Percentiles rank a stretch among this genome's conserved stretches.
phyloP scores from a whole-genome alignment of 257 asterid species.

The Marsdenia floribunda region DNA sequence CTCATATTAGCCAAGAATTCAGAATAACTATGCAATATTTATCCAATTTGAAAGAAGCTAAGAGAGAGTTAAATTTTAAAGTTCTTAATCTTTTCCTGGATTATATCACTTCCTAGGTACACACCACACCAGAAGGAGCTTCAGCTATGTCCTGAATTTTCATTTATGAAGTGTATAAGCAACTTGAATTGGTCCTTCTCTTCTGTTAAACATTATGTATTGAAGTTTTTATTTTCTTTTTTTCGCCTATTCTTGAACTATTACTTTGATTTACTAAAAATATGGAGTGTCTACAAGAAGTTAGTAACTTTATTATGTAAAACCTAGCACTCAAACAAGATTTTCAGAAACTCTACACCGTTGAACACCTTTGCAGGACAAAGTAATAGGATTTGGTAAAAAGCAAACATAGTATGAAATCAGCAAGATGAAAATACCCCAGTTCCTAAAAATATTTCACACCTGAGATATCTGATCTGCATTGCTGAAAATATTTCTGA shows the following conservation, averaged over 20 bases:
- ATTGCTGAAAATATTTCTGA: constrained; percentile 73
- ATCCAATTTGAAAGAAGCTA: not conserved
- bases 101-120: too few species aligned
- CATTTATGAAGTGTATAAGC: not conserved
- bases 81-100: not conserved
- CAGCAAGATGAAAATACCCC: not conserved
- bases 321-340: not conserved
- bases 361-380: not conserved
- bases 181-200: not conserved
- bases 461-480: constrained; percentile 95
- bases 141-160: too few species aligned
- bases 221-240: too few species aligned
- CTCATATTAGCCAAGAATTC: not conserved
- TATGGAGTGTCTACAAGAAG: not conserved
- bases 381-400: not conserved
- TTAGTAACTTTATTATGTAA: not conserved
- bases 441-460: constrained; percentile 11
- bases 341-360: not conserved
- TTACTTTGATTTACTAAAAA: not conserved
- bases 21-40: not conserved
- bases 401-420: not conserved
- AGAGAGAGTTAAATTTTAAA: not conserved
- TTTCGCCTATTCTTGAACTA: too few species aligned
- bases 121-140: too few species aligned
- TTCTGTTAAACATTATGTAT: too few species aligned